phyloP scores from a whole-genome alignment of 2,329 filamentous ascomycete species.

The Magnaporthiopsis rhizophila region DNA sequence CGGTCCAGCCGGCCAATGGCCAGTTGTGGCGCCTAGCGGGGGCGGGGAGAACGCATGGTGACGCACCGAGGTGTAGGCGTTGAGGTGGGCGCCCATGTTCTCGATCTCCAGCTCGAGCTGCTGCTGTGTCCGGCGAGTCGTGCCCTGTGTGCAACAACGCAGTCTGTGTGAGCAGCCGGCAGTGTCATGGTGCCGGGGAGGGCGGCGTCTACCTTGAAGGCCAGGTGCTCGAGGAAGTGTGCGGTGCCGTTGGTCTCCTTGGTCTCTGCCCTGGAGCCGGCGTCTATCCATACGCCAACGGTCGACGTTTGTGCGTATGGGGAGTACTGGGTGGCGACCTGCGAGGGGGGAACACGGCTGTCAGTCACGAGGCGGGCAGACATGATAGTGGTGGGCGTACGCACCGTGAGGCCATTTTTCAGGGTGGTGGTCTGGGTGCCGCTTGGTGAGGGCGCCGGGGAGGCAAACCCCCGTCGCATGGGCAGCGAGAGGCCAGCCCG shows the following conservation, averaged over 20 bases:
- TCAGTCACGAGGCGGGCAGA: not conserved
- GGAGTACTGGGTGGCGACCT: constrained; percentile 98
- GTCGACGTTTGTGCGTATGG: constrained; percentile 98
- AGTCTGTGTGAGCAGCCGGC: constrained; percentile 3
- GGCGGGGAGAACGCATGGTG: not conserved
- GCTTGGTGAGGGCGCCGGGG: constrained; percentile 61
- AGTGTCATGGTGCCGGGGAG: constrained; percentile 8
- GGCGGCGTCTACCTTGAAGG: constrained; percentile 74
- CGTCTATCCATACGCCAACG: constrained; percentile 98
- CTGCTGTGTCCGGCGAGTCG: constrained; percentile 86
- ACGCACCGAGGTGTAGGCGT: constrained; percentile 94
- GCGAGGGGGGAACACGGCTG: constrained; percentile 14
- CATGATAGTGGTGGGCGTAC: constrained; percentile 14
- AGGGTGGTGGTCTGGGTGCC: constrained; percentile 95
- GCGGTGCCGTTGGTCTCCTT: constrained; percentile 98
- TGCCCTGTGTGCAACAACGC: constrained; percentile 54
- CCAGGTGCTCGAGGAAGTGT: constrained; percentile 98
- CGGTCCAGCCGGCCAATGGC: not conserved
- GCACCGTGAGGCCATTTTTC: constrained; percentile 93
- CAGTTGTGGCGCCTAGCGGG: not conserved
- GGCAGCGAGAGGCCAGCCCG: constrained; percentile 75
- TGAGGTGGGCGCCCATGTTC: constrained; percentile 99
- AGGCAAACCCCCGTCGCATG: constrained; percentile 81
- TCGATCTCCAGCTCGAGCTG: constrained; percentile 99
- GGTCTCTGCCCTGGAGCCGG: constrained; percentile 95